Conservation (phyloP, 108 stramenopile species). For the Ochromonas danica region DNA sequence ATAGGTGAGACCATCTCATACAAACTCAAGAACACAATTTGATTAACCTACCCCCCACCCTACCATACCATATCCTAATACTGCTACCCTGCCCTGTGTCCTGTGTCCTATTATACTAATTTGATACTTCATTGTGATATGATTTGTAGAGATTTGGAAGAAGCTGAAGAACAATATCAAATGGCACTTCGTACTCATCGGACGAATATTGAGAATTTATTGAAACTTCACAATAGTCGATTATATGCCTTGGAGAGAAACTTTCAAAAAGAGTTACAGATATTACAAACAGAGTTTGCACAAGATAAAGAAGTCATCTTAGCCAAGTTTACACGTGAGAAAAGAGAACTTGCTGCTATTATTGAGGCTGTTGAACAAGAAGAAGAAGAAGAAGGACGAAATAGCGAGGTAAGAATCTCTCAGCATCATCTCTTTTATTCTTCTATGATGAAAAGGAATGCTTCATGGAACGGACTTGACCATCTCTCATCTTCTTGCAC, state of each 20-base stretch:
- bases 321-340: not conserved
- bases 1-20: too few relatives aligned
- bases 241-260: constrained; percentile 59
- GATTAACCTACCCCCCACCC: too few relatives aligned
- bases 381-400: not conserved
- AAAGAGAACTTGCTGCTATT: not conserved
- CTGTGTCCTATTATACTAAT: too few relatives aligned
- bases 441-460: too few relatives aligned
- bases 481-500: constrained; percentile 53
- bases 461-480: too few relatives aligned
- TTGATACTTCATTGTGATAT: too few relatives aligned
- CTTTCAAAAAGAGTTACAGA: constrained; percentile 57
- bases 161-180: constrained; percentile 67
- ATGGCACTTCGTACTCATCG: constrained; percentile 61
- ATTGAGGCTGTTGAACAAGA: constrained; percentile 20
- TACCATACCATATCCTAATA: too few relatives aligned
- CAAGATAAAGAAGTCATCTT: constrained; percentile 53
- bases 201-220: constrained; percentile 60
- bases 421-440: too few relatives aligned
- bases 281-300: constrained; percentile 52
- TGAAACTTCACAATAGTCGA: constrained; percentile 54
- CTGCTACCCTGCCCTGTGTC: too few relatives aligned
- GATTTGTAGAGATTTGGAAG: constrained; percentile 41
- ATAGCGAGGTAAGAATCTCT: constrained; percentile 1
- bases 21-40: too few relatives aligned